phyloP scores from a whole-genome alignment of 805 yeast species.

The Yamadazyma nakazawae region DNA sequence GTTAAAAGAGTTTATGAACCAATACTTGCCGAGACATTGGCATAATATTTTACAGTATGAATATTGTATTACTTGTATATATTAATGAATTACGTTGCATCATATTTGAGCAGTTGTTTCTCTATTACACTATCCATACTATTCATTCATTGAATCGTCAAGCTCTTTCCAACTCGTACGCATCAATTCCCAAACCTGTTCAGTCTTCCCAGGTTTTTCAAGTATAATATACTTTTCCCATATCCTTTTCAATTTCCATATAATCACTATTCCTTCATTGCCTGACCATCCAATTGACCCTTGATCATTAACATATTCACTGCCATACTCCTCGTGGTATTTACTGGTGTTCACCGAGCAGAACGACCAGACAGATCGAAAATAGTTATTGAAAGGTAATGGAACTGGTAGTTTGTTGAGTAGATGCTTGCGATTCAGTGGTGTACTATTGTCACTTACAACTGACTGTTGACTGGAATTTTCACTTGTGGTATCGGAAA shows the following conservation, averaged over 20 bases:
- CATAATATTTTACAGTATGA: conserved; percentile 10
- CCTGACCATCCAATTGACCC: conserved; percentile 68
- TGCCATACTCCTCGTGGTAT: conserved; percentile 25
- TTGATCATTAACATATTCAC: conserved; percentile 19
- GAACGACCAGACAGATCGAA: conserved; percentile 85
- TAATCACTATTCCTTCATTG: conserved; percentile 65
- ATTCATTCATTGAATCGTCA: conserved; percentile 12
- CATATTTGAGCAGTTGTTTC: background rate
- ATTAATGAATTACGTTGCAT: background rate
- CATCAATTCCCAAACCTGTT: conserved; percentile 19
- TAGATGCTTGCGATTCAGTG: conserved; percentile 58
- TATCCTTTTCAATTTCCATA: conserved; percentile 70
- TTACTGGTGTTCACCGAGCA: conserved; percentile 61
- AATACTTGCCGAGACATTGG: conserved; percentile 28
- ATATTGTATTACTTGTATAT: no score
- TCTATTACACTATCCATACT: background rate
- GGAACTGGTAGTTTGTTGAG: conserved; percentile 59
- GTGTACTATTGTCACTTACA: conserved; percentile 11
- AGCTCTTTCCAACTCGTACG: conserved; percentile 27
- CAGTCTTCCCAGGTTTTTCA: conserved; percentile 33
- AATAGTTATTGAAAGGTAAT: conserved; percentile 60
- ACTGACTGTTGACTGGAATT: conserved; percentile 7
- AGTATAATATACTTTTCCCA: conserved; percentile 86
- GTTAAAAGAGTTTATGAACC: conserved; percentile 23
- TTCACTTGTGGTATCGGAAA: conserved; percentile 9